Evolutionary conservation across 192 early-diverging fungal species (phyloP), one percentile per base, ranked within the genome.

Genomic region (Cetraspora pellucida): DNA sequence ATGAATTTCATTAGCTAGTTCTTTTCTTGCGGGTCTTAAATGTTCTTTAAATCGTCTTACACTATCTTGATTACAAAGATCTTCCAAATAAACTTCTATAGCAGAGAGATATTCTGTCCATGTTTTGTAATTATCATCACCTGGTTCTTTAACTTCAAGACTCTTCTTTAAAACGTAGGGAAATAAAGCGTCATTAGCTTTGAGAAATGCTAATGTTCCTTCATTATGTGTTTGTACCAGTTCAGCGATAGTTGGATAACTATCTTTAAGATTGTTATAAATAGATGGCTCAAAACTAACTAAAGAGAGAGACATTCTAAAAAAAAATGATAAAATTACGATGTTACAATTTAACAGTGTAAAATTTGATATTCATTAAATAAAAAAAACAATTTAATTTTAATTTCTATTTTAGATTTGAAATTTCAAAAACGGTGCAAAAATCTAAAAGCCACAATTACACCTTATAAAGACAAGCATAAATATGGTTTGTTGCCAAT

Each of bases 121-220:
- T 17, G 61, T 28, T 31, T 64, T 64, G 3, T 17, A 17, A 13
- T 64, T 64, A 37, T 64, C 6, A 16, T 31, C 17, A 37, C 61
- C 61, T 7, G 0, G 2, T 4, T 64, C 16, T 30, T 23, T 16
- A 14, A 64, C 61, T 17, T 64, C 6, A 64, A 64, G 31, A 8
- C 31, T 16, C 8, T 64, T 11, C 14, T 10, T 30, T 64, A 64
- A 6, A 7, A 7, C 7, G 30, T 30, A 64, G 4, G 27, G 14
- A 23, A 17, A 64, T 31, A 64, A 64, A 1, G 27, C 61, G 19
- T 28, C 61, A 64, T 64, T 64, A 6, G 61, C 61, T 17, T 64
- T 43, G 28, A 64, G 61, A 64, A 64, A 64, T 64, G 14, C 61
- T 31, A 64, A 16, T 11, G 31, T 64, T 30, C 61, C 61, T 64